Conservation (phyloP, 257 asterid genomes). For the Lycium ferocissimum region DNA sequence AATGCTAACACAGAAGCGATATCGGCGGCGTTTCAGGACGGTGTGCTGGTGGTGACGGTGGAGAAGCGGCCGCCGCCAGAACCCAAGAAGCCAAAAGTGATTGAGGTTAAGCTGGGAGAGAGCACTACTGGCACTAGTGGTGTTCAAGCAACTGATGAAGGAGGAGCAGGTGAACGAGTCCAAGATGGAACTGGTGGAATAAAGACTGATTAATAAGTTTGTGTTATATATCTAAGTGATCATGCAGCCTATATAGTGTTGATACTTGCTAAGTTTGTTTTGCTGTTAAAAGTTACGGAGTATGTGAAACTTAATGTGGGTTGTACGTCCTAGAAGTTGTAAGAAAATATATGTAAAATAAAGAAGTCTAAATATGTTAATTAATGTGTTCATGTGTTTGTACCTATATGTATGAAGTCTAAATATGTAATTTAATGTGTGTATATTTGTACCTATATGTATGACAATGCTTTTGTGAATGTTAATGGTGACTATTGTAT, state of each 20-base stretch:
- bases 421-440: no score
- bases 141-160: neutral
- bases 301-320: neutral
- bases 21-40: slow-evolving; percentile 34
- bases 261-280: neutral
- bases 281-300: neutral
- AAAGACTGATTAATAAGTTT: neutral
- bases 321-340: neutral
- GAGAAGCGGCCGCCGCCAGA: slow-evolving; percentile 35
- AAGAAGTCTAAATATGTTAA: no score
- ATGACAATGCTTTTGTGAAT: no score
- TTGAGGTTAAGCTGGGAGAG: slow-evolving; percentile 27
- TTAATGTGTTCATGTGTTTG: no score
- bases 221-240: neutral
- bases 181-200: neutral
- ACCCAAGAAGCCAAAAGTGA: slow-evolving; percentile 30
- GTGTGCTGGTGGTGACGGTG: slow-evolving; percentile 43
- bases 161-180: neutral
- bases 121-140: neutral
- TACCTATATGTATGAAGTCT: no score
- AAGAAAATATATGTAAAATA: no score
- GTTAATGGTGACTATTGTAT: no score
- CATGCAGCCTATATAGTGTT: neutral
- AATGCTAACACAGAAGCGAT: slow-evolving; percentile 33
- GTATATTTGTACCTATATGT: no score